Evolutionary conservation across 2,329 filamentous ascomycete genomes (phyloP), one percentile per base, ranked within the genome.

Genomic region (Cladosporium sp.): DNA sequence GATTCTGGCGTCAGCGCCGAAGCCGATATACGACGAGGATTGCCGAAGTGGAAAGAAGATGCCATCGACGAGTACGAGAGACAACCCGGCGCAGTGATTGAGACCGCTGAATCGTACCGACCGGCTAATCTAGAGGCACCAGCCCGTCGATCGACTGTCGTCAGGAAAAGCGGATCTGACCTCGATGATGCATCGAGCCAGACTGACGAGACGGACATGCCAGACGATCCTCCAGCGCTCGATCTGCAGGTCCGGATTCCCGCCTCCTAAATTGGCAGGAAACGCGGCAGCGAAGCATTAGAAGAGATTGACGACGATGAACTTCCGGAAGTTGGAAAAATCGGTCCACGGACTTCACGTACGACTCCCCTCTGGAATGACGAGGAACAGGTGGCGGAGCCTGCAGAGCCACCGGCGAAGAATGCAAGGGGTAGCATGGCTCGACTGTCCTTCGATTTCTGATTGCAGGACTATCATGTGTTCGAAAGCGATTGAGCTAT

Each of bases 301-400:
- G 42, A 28, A 28, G 24, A 44, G n/a, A 8, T 3, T 3, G 40
- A 28, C 13, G 24, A 45, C 5, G 42, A 77, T 76, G 2, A 78
- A 68, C 60, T 78, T 75, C 68, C 73, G 77, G 6, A 77, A 74
- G 8, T 32, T 10, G 28, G 12, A 10, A 9, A 32, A 10, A 7
- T 32, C 12, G 28, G 3, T 32, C 28, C 28, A 32, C 28, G 28
- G 28, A 32, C 8, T 2, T 9, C 28, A 32, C 3, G 12, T 32
- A 9, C 4, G 4, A 28, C 25, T 28, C 28, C 28, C 8, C 12
- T 9, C 28, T 10, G 28, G 12, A 32, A 10, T 3, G 28, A 32
- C 28, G 28, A 32, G 28, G 12, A 10, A 10, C 8, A 10, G 8
- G 12, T 4, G 28, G 28, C 28, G 28, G 28, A 10, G 9, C 8